phyloP scores from a whole-genome alignment of 257 asterid genomes.

The Gynochthodes officinalis region DNA sequence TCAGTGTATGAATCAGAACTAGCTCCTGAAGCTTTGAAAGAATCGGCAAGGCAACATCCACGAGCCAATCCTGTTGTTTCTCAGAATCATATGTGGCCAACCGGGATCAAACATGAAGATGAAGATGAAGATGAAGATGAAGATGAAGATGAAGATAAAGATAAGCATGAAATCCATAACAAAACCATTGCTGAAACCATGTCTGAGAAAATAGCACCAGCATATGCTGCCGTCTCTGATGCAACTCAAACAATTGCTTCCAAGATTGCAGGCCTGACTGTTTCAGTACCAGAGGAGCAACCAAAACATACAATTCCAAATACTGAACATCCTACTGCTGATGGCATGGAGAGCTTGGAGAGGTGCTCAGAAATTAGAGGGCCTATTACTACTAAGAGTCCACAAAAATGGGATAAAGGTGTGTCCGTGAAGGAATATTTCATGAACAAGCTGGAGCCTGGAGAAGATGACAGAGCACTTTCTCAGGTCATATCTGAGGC shows the following conservation, averaged over 20 bases:
- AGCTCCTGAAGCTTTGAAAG: slow-evolving; percentile 66
- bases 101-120: slow-evolving; percentile 17
- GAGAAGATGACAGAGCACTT: slow-evolving; percentile 83
- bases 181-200: slow-evolving; percentile 39
- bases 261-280: slow-evolving; percentile 41
- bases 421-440: slow-evolving; percentile 82
- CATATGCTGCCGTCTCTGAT: slow-evolving; percentile 53
- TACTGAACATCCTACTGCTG: neutral
- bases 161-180: slow-evolving; percentile 23
- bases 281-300: slow-evolving; percentile 26
- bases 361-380: slow-evolving; percentile 26
- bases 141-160: slow-evolving; percentile 12
- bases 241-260: slow-evolving; percentile 56
- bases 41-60: slow-evolving; percentile 82
- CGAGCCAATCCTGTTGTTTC: slow-evolving; percentile 74
- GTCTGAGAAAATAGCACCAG: slow-evolving; percentile 52
- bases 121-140: neutral
- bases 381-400: slow-evolving; percentile 23
- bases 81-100: slow-evolving; percentile 45
- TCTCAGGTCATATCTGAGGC: slow-evolving; percentile 86
- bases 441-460: slow-evolving; percentile 80
- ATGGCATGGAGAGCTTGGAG: slow-evolving; percentile 16
- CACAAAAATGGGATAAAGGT: slow-evolving; percentile 72
- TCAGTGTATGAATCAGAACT: slow-evolving; percentile 92
- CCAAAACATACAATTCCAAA: neutral